Evolutionary conservation across 2,329 filamentous ascomycete species (phyloP).

Genomic region (Pyrenochaeta sp.): DNA sequence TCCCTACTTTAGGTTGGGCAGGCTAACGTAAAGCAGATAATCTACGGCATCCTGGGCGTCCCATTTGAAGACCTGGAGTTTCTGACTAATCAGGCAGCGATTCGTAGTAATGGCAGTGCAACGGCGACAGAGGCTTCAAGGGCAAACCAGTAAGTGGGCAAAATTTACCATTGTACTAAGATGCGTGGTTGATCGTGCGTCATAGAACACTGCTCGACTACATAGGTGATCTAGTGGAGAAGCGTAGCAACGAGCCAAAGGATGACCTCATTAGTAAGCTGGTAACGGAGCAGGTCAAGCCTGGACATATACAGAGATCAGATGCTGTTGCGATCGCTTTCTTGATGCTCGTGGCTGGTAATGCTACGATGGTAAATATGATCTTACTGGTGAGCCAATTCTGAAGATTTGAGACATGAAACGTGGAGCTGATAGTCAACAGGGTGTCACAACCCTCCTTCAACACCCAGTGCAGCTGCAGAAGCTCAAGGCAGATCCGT

Average conservation of each 20-base stretch:
- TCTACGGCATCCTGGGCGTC: constrained; percentile 61
- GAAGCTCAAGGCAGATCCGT: constrained; percentile 53
- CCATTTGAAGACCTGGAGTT: constrained; percentile 58
- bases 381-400: constrained; percentile 41
- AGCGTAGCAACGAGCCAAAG: constrained; percentile 51
- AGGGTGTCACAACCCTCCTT: constrained; percentile 56
- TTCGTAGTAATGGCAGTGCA: constrained; percentile 58
- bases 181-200: constrained; percentile 36
- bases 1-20: too few relatives aligned
- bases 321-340: constrained; percentile 58
- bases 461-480: constrained; percentile 55
- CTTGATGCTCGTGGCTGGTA: constrained; percentile 61
- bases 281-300: constrained; percentile 36
- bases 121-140: constrained; percentile 57
- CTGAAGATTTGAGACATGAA: not conserved
- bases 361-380: constrained; percentile 63
- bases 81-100: constrained; percentile 57
- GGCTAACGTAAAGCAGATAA: constrained; percentile 39
- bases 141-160: constrained; percentile 31
- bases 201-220: constrained; percentile 47
- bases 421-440: not conserved
- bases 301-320: constrained; percentile 38
- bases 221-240: constrained; percentile 55
- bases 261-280: constrained; percentile 59
- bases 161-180: too few relatives aligned